These are phyloP conservation scores for Apophysomyces ossiformis DNA, from an alignment of 371 early-diverging fungal genomes.

Conservation along the genomic window DNA sequence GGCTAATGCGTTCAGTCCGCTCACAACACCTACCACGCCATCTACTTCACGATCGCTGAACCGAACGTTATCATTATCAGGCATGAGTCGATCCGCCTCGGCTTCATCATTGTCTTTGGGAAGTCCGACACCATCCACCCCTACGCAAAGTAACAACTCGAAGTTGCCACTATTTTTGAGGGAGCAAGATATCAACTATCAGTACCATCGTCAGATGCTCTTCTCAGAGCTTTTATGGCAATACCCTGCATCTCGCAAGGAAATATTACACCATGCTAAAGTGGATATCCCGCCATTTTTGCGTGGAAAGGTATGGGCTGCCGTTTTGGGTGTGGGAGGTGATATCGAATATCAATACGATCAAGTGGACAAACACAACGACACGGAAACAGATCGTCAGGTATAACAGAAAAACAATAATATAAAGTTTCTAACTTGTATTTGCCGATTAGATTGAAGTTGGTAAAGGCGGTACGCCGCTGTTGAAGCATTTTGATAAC, in stretches of 20 bases:
- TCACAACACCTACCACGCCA: conserved; percentile 32
- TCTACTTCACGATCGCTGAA: conserved; percentile 32
- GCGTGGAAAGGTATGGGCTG: conserved; percentile 81
- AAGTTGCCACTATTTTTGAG: conserved; percentile 60
- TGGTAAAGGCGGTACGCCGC: conserved; percentile 31
- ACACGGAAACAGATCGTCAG: conserved; percentile 61
- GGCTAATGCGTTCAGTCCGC: conserved; percentile 6
- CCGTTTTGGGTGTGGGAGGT: conserved; percentile 70
- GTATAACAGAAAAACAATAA: conserved; percentile 29
- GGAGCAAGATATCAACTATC: conserved; percentile 76
- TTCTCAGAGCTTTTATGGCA: conserved; percentile 70
- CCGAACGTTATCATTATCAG: conserved; percentile 24
- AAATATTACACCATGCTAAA: conserved; percentile 72
- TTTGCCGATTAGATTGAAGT: conserved; percentile 55
- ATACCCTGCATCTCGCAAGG: conserved; percentile 70
- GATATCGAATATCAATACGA: conserved; percentile 64
- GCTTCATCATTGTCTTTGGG: conserved; percentile 36
- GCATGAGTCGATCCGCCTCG: conserved; percentile 42
- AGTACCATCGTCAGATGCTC: conserved; percentile 62
- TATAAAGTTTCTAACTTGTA: conserved; percentile 17
- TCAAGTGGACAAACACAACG: conserved; percentile 61
- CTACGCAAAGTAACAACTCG: conserved; percentile 19
- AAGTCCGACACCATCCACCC: conserved; percentile 33
- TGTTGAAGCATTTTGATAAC: not conserved
- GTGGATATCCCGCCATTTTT: conserved; percentile 77